phyloP scores from a whole-genome alignment of 2,329 filamentous ascomycete genomes.

The Monilinia aucupariae region DNA sequence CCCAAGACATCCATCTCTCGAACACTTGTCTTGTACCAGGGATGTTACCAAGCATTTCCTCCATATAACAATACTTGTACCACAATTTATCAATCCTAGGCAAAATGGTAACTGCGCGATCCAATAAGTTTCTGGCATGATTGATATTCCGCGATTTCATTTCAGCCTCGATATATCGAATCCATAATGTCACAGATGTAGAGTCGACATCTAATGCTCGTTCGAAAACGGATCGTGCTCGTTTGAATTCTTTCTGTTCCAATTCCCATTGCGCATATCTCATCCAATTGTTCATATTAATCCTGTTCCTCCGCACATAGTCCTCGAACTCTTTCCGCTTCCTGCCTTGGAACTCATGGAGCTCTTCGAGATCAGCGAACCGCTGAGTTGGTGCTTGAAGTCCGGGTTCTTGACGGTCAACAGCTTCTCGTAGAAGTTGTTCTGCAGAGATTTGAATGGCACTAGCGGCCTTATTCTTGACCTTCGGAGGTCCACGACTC shows the following conservation, averaged over 20 bases:
- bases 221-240: constrained; percentile 90
- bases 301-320: constrained; percentile 89
- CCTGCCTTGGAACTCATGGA: constrained; percentile 93
- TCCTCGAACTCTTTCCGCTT: constrained; percentile 97
- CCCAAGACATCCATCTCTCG: constrained; percentile 98
- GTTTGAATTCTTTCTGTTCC: constrained; percentile 93
- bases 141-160: constrained; percentile 96
- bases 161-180: constrained; percentile 90
- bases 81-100: constrained; percentile 92
- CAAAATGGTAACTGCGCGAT: constrained; percentile 87
- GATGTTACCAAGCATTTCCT: constrained; percentile 94
- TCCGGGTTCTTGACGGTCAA: constrained; percentile 86
- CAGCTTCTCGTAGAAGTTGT: constrained; percentile 93
- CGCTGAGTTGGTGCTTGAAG: constrained; percentile 89
- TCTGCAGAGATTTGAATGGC: constrained; percentile 90
- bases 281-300: constrained; percentile 99
- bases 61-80: constrained; percentile 99
- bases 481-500: constrained; percentile 83
- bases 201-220: constrained; percentile 87
- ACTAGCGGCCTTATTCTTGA: constrained; percentile 97
- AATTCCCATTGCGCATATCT: constrained; percentile 96
- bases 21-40: constrained; percentile 90
- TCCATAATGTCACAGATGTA: constrained; percentile 81
- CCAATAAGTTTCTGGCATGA: constrained; percentile 88
- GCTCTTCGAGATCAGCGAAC: constrained; percentile 93